Base-by-base conservation (phyloP, 441 rosid species). In the Melastoma candidum region DNA sequence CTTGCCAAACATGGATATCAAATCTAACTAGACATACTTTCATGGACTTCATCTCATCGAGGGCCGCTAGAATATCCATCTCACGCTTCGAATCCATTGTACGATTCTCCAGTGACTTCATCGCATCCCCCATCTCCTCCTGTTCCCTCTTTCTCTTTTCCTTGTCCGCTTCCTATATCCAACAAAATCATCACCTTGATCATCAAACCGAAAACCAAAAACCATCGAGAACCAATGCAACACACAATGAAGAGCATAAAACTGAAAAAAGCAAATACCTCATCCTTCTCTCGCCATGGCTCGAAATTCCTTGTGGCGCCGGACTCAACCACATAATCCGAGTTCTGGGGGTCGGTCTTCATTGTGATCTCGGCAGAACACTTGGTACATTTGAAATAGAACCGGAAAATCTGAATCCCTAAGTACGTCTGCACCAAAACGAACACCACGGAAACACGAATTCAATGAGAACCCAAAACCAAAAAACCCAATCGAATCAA, bases 21-120 rank as follows among this genome's bases (percentile, higher is more conserved):
- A 36, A 36, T 7, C 2, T 14, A 51, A 25, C 22, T 46, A 12
- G 11, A 26, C 2, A 12, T 64, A 84, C 94, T 85, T 76, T 92
- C 90, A 92, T 77, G 46, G 98, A 85, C 73, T 82, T 85, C 94
- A 84, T 78, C 57, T 88, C 95, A 69, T 88, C 95, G 39, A 92
- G 87, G 0, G 98, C 83, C 9, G 94, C 96, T 47, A 88, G 70
- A 57, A 85, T 88, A 62, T 85, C 92, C 95, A 92, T 88, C 70
- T 92, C 90, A 63, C 85, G 72, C 62, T 92, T 92, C 2, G 98
- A 88, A 74, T 92, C 95, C 61, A 85, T 48, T 2, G 92, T 80
- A 44, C 94, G 58, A 47, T 92, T 88, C 76, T 85, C 98, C 74
- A 88, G 59, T 1, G 96, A 78, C 63, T 85, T 87, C 98, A 92